These are phyloP conservation scores for Venturia effusa DNA, from an alignment of 2,329 filamentous ascomycete species.

Conservation along the genomic window DNA sequence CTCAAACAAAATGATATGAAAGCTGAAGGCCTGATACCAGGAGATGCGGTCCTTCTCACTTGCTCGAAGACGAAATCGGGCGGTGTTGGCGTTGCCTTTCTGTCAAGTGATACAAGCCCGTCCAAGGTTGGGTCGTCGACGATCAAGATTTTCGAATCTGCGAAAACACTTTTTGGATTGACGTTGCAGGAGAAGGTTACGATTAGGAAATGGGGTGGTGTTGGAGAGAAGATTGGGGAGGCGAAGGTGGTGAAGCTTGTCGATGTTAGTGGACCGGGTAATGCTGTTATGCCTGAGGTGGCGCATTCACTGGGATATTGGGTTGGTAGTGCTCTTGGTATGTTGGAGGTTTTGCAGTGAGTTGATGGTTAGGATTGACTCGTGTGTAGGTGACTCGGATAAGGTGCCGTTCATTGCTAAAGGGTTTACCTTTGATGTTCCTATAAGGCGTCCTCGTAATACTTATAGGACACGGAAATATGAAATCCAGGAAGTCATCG, in stretches of 20 bases:
- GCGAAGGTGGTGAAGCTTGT: constrained; percentile 48
- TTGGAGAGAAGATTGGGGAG: constrained; percentile 26
- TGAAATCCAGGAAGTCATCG: constrained; percentile 44
- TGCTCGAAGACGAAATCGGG: background rate
- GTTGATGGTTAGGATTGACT: background rate
- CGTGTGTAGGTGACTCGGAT: constrained; percentile 37
- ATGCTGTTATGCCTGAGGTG: constrained; percentile 22
- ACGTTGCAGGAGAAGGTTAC: constrained; percentile 60
- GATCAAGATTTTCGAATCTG: constrained; percentile 60
- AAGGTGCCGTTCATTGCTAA: constrained; percentile 60
- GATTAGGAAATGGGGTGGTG: constrained; percentile 35
- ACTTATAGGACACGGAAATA: constrained; percentile 52
- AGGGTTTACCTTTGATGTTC: constrained; percentile 59
- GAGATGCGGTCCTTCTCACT: background rate
- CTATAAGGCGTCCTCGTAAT: constrained; percentile 33
- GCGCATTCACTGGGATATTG: background rate
- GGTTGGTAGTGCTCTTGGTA: constrained; percentile 9
- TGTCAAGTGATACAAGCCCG: constrained; percentile 38
- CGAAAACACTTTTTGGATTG: constrained; percentile 62
- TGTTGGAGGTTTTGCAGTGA: background rate
- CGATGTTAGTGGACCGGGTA: constrained; percentile 42
- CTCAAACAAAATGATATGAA: constrained; percentile 7
- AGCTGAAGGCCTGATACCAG: background rate
- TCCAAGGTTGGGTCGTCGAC: constrained; percentile 52
- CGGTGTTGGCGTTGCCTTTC: constrained; percentile 54